phyloP scores from a whole-genome alignment of 2,329 filamentous ascomycete species.

The Blastomyces gilchristii region DNA sequence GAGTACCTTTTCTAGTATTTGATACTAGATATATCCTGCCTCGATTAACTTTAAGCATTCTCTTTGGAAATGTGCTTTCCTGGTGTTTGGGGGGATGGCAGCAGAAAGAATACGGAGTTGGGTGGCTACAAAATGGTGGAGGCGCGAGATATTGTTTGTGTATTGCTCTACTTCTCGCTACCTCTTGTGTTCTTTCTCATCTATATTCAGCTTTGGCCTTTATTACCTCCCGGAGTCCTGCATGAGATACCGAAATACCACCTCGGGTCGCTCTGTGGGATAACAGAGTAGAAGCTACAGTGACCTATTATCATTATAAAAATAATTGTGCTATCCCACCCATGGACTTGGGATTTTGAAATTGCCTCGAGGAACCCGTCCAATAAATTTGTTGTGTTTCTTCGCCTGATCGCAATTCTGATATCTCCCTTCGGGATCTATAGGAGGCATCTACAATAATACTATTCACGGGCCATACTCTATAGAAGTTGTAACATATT shows the following conservation, averaged over 20 bases:
- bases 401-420: background rate
- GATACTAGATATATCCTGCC: background rate
- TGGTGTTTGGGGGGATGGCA: background rate
- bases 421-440: background rate
- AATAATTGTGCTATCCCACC: background rate
- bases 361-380: background rate
- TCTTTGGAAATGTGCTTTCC: background rate
- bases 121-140: background rate
- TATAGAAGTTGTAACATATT: no score
- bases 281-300: background rate
- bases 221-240: background rate
- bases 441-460: background rate
- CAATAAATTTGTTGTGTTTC: background rate
- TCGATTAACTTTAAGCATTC: background rate
- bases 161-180: background rate
- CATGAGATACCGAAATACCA: background rate
- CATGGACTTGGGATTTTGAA: background rate
- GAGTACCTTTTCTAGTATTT: background rate
- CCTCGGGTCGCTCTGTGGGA: background rate
- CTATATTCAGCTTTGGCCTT: background rate
- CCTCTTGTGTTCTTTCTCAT: background rate
- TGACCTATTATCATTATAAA: background rate
- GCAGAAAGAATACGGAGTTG: no score
- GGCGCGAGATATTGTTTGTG: background rate
- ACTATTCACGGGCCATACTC: no score